phyloP scores from a whole-genome alignment of 1,284 basidiomycete genomes.

The Apiotrichum mycotoxinovorans region DNA sequence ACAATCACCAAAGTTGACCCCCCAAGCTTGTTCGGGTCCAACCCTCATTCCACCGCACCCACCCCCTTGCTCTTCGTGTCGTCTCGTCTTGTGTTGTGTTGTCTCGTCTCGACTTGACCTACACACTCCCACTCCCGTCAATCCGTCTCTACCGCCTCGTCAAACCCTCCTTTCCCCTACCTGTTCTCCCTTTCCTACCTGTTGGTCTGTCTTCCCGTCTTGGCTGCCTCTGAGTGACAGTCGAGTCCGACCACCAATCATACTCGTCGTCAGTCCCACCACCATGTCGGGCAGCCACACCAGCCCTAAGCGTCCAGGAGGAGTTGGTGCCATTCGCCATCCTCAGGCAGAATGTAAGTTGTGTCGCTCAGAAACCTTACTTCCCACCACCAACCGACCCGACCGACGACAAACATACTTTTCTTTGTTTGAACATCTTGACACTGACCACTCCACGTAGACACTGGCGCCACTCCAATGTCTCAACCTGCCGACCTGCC shows the following conservation, averaged over 20 bases:
- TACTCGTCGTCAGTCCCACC: neutral
- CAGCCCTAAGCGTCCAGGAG: conserved; percentile 36
- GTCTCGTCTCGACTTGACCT: too few species aligned
- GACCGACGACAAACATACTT: too few species aligned
- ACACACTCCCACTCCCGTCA: too few species aligned
- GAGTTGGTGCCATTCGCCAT: conserved; percentile 45
- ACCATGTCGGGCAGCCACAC: conserved; percentile 39
- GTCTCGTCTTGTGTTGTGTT: too few species aligned
- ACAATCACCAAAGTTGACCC: neutral
- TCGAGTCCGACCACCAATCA: neutral
- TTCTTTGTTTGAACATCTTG: neutral
- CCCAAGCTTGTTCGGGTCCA: neutral
- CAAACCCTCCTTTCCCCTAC: neutral
- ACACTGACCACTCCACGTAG: conserved; percentile 21
- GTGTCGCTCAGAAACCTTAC: neutral
- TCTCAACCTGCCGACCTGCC: conserved; percentile 21
- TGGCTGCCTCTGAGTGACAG: neutral
- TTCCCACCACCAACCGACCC: neutral
- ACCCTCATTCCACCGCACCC: neutral
- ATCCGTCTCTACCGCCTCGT: too few species aligned
- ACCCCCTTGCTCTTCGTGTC: too few species aligned
- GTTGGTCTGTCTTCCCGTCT: neutral
- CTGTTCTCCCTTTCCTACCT: neutral
- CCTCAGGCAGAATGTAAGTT: conserved; percentile 47
- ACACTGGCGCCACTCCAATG: conserved; percentile 49